phyloP scores from a whole-genome alignment of 1,284 basidiomycete genomes.

The Agroathelia rolfsii region DNA sequence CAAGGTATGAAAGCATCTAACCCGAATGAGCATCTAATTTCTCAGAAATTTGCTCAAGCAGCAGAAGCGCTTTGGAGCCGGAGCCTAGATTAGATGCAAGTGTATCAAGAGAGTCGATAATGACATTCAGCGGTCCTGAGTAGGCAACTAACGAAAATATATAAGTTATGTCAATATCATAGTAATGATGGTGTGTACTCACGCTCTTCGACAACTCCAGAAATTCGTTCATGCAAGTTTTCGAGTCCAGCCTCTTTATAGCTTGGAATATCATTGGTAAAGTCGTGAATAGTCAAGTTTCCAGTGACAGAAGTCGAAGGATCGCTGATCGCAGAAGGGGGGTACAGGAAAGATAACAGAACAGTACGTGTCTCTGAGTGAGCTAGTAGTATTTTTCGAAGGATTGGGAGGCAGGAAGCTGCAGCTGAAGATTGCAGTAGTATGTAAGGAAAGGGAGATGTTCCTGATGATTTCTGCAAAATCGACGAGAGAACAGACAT shows the following conservation, averaged over 20 bases:
- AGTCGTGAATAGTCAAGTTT: constrained; percentile 37
- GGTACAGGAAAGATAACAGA: constrained; percentile 54
- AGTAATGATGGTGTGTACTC: constrained; percentile 10
- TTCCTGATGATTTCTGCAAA: no score
- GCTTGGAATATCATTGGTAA: constrained; percentile 42
- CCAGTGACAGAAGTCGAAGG: constrained; percentile 14
- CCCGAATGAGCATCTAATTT: no score
- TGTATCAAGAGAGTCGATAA: constrained; percentile 62
- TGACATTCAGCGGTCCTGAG: constrained; percentile 37
- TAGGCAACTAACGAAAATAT: constrained; percentile 10
- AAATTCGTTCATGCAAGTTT: constrained; percentile 28
- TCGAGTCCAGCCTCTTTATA: constrained; percentile 32
- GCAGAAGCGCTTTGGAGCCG: constrained; percentile 39
- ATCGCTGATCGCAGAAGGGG: constrained; percentile 33
- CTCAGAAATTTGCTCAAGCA: constrained; percentile 41
- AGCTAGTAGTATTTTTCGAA: constrained; percentile 32
- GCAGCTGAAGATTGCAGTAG: constrained; percentile 56
- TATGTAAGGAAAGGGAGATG: no score
- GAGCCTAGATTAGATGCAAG: constrained; percentile 48
- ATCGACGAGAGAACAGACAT: no score
- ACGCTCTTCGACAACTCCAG: constrained; percentile 40
- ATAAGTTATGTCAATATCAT: constrained; percentile 3
- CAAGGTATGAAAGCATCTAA: no score
- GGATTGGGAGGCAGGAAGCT: constrained; percentile 51
- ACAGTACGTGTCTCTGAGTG: constrained; percentile 24